phyloP scores from a whole-genome alignment of 371 early-diverging fungal genomes.

The Coemansia sp. region DNA sequence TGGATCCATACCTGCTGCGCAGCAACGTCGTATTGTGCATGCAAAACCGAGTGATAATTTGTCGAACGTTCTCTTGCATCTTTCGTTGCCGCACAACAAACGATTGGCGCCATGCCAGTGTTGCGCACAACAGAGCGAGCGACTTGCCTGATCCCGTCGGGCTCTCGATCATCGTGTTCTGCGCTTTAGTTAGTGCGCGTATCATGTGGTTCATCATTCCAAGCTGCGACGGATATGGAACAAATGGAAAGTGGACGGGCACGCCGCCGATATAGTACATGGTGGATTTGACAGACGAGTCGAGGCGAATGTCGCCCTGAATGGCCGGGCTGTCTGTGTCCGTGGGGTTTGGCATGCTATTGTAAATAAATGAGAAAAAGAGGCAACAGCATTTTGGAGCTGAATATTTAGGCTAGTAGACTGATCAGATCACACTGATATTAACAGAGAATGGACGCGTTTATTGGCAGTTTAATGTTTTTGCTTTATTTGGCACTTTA shows the following conservation, averaged over 20 bases:
- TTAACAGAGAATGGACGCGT: no score
- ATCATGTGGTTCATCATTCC: constrained; percentile 57
- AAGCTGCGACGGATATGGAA: constrained; percentile 61
- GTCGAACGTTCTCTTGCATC: constrained; percentile 1
- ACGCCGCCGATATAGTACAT: constrained; percentile 45
- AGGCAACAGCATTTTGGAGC: no score
- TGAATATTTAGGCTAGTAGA: no score
- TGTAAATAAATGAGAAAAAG: no score
- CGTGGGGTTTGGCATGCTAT: not conserved
- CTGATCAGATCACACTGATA: no score
- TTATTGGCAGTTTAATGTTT: not conserved
- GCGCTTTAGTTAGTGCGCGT: constrained; percentile 46
- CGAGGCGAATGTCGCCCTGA: constrained; percentile 3
- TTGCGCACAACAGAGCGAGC: constrained; percentile 59
- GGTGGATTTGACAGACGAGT: not conserved
- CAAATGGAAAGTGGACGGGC: constrained; percentile 56
- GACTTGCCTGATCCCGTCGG: constrained; percentile 71
- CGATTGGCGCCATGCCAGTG: constrained; percentile 53
- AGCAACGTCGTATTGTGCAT: constrained; percentile 13
- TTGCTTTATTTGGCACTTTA: not conserved
- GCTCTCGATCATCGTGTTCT: constrained; percentile 61
- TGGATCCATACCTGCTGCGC: not conserved
- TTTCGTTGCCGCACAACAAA: constrained; percentile 10
- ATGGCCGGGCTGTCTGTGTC: not conserved
- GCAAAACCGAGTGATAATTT: constrained; percentile 14